phyloP scores from a whole-genome alignment of 352 stramenopile genomes.

The Pythium scleroteichum region DNA sequence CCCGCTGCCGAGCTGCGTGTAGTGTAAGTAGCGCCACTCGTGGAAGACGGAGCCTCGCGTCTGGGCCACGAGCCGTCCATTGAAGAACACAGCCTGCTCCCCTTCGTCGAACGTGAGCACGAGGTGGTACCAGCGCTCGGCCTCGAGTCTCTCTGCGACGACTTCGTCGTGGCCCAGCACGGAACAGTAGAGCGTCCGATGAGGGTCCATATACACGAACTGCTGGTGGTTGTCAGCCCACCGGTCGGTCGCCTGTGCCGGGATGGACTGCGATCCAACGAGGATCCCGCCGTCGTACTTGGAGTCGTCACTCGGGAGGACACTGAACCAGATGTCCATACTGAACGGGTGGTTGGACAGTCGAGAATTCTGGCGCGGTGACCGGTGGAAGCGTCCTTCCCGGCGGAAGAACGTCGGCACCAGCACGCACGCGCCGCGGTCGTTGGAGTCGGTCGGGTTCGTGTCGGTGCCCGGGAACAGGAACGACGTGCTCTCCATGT shows the following conservation, averaged over 20 bases:
- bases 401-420: conserved; percentile 25
- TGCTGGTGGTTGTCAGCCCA: conserved; percentile 29
- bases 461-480: conserved; percentile 4
- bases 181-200: conserved; percentile 33
- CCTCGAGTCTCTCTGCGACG: conserved; percentile 10
- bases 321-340: conserved; percentile 33
- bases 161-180: conserved; percentile 20
- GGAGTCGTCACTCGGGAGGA: conserved; percentile 21
- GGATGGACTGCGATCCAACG: conserved; percentile 30
- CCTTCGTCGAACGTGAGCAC: conserved; percentile 19
- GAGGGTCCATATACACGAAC: conserved; percentile 28
- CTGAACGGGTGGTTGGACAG: conserved; percentile 23
- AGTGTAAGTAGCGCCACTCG: conserved; percentile 45
- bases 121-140: conserved; percentile 18
- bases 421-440: conserved; percentile 21
- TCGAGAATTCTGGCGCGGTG: not conserved
- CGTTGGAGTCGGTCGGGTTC: conserved; percentile 2
- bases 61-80: conserved; percentile 2
- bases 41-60: conserved; percentile 17
- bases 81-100: conserved; percentile 21
- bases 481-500: conserved; percentile 13
- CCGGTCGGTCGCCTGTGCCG: conserved; percentile 4
- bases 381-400: conserved; percentile 7
- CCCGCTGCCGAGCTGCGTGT: conserved; percentile 59
- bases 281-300: conserved; percentile 31